phyloP scores from a whole-genome alignment of 164 flowering plant species.

The Houttuynia cordata region DNA sequence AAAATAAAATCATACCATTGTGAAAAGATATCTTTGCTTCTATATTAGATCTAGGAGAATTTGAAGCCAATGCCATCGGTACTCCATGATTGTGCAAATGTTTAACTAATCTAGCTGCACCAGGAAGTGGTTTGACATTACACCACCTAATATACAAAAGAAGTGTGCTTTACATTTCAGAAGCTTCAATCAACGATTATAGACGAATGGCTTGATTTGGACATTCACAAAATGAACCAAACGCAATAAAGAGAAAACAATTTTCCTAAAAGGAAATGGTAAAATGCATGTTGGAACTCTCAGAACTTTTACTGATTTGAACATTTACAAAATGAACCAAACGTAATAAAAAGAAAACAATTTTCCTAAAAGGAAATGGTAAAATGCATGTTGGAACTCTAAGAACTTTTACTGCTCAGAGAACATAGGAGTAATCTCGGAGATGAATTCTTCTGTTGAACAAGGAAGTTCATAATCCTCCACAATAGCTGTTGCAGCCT shows the following conservation, averaged over 20 bases:
- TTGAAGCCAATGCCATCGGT: constrained; percentile 83
- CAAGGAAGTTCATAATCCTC: constrained; percentile 79
- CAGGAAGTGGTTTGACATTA: constrained; percentile 72
- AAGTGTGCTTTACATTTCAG: neutral
- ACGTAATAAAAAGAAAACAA: neutral
- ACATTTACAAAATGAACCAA: neutral
- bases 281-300: neutral
- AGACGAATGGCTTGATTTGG: neutral
- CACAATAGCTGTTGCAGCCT: constrained; percentile 56
- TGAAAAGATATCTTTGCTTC: constrained; percentile 67
- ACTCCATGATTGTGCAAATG: constrained; percentile 62
- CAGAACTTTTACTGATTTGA: constrained; percentile 7
- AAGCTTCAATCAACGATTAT: too few species aligned
- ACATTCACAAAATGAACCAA: neutral
- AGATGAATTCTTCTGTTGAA: constrained; percentile 42
- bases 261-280: neutral
- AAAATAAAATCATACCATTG: constrained; percentile 22
- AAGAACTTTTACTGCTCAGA: constrained; percentile 40
- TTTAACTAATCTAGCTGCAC: constrained; percentile 63
- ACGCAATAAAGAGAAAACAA: neutral
- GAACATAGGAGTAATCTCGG: constrained; percentile 56
- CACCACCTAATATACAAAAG: constrained; percentile 35
- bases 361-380: neutral
- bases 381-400: neutral
- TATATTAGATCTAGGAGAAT: constrained; percentile 52